Evolutionary conservation across 164 flowering plant genomes (phyloP).

Genomic region (Magnolia changhungtana): DNA sequence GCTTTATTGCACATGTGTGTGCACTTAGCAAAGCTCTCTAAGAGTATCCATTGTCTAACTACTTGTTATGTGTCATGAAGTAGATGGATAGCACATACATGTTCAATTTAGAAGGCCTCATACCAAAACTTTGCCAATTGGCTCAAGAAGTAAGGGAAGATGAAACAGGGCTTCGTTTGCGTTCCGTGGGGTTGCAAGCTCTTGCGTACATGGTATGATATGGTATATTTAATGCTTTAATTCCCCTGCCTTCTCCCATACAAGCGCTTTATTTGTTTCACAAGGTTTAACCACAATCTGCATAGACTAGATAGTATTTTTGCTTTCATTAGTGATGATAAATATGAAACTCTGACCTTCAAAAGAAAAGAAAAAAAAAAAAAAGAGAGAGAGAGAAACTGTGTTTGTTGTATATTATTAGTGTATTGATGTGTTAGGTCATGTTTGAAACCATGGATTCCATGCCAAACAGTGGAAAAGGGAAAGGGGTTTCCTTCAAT

Average conservation of each 20-base stretch:
- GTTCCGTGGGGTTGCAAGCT: conserved; percentile 74
- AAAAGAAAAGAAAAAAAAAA: too few species aligned
- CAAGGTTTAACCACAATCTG: neutral
- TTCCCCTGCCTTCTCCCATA: neutral
- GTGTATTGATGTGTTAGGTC: too few species aligned
- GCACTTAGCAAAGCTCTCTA: neutral
- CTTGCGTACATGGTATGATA: conserved; percentile 67
- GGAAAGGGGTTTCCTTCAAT: too few species aligned
- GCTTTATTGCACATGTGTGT: too few species aligned
- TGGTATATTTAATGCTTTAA: neutral
- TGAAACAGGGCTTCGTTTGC: conserved; percentile 56
- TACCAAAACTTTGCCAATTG: conserved; percentile 77
- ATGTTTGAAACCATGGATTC: too few species aligned
- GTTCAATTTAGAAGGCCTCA: conserved; percentile 90
- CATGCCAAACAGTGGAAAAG: too few species aligned
- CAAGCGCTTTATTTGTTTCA: neutral
- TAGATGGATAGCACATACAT: conserved; percentile 75
- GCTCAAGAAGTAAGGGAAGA: conserved; percentile 73
- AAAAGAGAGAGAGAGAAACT: too few species aligned
- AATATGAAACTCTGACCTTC: neutral
- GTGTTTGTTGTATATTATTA: too few species aligned
- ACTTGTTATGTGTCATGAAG: conserved; percentile 16
- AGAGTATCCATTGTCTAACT: neutral
- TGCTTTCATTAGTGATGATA: neutral
- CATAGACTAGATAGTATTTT: neutral